These are phyloP conservation scores for Pleomassaria siparia DNA, from an alignment of 2,329 filamentous ascomycete genomes.

Conservation along the genomic window DNA sequence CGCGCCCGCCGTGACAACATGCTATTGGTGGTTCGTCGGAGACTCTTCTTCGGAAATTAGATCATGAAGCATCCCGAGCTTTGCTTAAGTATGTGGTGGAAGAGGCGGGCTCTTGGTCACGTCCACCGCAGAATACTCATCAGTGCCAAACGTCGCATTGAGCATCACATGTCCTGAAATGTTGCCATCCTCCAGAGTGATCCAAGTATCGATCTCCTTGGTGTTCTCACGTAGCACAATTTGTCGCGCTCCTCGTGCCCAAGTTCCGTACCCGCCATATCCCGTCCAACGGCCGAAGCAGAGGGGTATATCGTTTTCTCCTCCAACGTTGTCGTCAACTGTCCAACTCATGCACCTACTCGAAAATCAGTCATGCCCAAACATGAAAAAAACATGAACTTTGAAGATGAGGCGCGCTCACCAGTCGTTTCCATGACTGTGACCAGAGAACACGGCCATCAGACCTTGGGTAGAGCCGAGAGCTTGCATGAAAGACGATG, in stretches of 20 bases:
- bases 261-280: conserved; percentile 66
- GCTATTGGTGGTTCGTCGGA: too few species aligned
- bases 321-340: conserved; percentile 28
- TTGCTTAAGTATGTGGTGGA: too few species aligned
- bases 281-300: conserved; percentile 69
- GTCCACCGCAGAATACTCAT: conserved; percentile 50
- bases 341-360: conserved; percentile 49
- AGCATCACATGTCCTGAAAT: conserved; percentile 56
- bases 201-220: conserved; percentile 59
- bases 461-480: conserved; percentile 56
- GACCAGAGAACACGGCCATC: conserved; percentile 59
- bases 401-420: background rate
- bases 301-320: conserved; percentile 48
- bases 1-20: too few species aligned
- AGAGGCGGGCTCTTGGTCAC: background rate
- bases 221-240: conserved; percentile 51
- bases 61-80: too few species aligned
- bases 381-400: background rate
- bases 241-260: conserved; percentile 63
- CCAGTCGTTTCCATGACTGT: conserved; percentile 57
- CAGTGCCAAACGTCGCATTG: conserved; percentile 61
- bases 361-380: background rate
- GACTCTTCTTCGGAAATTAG: too few species aligned
- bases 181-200: conserved; percentile 59
- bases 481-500: conserved; percentile 65